Evolutionary conservation across 2,329 filamentous ascomycete species (phyloP).

Genomic region (Epichloe gansuensis): DNA sequence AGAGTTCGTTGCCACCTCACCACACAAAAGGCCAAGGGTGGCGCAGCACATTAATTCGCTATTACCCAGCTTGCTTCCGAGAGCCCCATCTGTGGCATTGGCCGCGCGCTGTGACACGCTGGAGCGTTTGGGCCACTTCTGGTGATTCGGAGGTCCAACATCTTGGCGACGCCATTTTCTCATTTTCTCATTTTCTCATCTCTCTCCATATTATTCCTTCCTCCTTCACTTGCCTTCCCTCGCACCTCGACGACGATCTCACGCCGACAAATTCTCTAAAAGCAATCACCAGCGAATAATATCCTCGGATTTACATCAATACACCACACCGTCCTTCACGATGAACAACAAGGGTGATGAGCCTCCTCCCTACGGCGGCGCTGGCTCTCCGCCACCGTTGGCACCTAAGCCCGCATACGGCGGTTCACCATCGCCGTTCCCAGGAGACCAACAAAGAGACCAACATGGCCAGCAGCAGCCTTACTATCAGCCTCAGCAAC

Average conservation of each 20-base stretch:
- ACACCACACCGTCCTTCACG: slow-evolving; percentile 1
- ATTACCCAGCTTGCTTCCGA: slow-evolving; percentile 1
- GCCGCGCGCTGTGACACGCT: slow-evolving; percentile 4
- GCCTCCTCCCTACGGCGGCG: slow-evolving; percentile 35
- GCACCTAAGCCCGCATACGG: slow-evolving; percentile 33
- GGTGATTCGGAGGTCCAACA: neutral
- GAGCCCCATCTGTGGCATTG: slow-evolving; percentile 1
- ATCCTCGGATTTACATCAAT: neutral
- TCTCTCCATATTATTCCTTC: neutral
- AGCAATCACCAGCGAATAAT: neutral
- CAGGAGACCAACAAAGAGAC: slow-evolving; percentile 13
- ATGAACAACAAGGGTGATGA: slow-evolving; percentile 37
- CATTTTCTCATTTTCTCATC: neutral
- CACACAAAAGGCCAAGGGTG: slow-evolving; percentile 17
- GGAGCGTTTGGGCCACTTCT: slow-evolving; percentile 6
- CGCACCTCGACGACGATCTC: neutral
- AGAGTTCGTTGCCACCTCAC: neutral
- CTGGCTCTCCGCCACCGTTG: slow-evolving; percentile 16
- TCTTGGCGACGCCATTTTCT: neutral
- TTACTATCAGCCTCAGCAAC: slow-evolving; percentile 17
- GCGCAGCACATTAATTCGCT: slow-evolving; percentile 16
- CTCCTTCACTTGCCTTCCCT: neutral
- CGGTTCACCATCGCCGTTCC: slow-evolving; percentile 12
- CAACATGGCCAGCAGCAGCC: slow-evolving; percentile 11
- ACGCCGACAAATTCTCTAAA: neutral